A percentile compares a stretch with the other conserved stretches of the same genome.
phyloP scores from a whole-genome alignment of 768 basidiomycete species.

The Boletales sp. region DNA sequence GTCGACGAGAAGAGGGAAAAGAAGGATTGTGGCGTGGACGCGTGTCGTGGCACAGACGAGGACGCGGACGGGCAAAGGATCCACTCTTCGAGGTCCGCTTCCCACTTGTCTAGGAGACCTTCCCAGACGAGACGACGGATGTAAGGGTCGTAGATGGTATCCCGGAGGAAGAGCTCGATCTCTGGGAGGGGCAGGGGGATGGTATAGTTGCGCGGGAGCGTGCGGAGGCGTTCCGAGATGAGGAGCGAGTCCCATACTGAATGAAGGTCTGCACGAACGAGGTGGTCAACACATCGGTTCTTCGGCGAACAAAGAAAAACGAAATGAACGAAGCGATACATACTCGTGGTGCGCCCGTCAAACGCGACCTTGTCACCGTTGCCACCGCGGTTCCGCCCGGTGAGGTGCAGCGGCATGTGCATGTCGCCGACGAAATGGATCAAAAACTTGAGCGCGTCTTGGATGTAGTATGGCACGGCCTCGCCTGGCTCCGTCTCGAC shows the following conservation, averaged over 20 bases:
- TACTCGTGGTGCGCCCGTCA: slow-evolving; percentile 68
- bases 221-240: slow-evolving; percentile 78
- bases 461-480: slow-evolving; percentile 38
- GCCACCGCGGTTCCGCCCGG: slow-evolving; percentile 83
- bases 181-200: slow-evolving; percentile 61
- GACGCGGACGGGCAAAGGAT: slow-evolving; percentile 52
- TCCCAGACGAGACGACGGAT: slow-evolving; percentile 86
- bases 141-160: slow-evolving; percentile 83
- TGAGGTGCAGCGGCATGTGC: slow-evolving; percentile 92
- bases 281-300: neutral
- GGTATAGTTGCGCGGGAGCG: slow-evolving; percentile 72
- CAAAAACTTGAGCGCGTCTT: slow-evolving; percentile 88
- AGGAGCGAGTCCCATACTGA: slow-evolving; percentile 84
- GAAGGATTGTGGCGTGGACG: slow-evolving; percentile 27
- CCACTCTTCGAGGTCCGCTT: slow-evolving; percentile 59
- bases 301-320: neutral
- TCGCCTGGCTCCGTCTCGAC: neutral
- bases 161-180: slow-evolving; percentile 65
- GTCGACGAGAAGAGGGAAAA: slow-evolving; percentile 5
- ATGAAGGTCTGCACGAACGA: slow-evolving; percentile 58
- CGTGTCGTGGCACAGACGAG: neutral
- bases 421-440: slow-evolving; percentile 92
- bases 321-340: slow-evolving; percentile 22
- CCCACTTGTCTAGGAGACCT: slow-evolving; percentile 71
- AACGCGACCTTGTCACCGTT: slow-evolving; percentile 76